phyloP scores from a whole-genome alignment of 2,329 filamentous ascomycete species.

The Verticillium tricorpus region DNA sequence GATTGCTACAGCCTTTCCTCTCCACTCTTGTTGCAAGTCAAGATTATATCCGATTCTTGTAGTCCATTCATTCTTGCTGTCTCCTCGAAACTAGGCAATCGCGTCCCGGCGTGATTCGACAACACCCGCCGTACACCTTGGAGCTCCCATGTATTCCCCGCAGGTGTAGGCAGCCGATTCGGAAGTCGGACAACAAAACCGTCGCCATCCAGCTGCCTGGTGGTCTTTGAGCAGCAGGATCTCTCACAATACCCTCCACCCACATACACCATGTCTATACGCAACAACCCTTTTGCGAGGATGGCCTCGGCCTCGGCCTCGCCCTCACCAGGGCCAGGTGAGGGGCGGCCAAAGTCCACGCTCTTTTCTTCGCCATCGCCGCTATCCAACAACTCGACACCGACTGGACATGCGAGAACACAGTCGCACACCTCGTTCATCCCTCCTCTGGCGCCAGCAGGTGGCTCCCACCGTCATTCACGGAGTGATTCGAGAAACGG shows the following conservation, averaged over 20 bases:
- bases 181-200: neutral
- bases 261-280: constrained; percentile 59
- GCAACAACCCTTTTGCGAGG: constrained; percentile 76
- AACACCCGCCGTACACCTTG: neutral
- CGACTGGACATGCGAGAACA: constrained; percentile 59
- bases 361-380: constrained; percentile 61
- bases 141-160: neutral
- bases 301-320: constrained; percentile 64
- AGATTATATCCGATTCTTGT: neutral
- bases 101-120: neutral
- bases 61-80: neutral
- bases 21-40: neutral
- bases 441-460: constrained; percentile 32
- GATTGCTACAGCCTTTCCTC: neutral
- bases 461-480: constrained; percentile 31
- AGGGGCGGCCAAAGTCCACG: constrained; percentile 68
- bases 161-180: neutral
- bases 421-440: constrained; percentile 59
- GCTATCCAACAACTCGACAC: constrained; percentile 30
- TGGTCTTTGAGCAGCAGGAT: constrained; percentile 5
- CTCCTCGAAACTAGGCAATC: neutral
- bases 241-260: constrained; percentile 41
- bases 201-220: neutral
- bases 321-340: constrained; percentile 56
- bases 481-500: constrained; percentile 60